Evolutionary conservation across 352 stramenopile species (phyloP).

Genomic region (Phytopythium boreale): DNA sequence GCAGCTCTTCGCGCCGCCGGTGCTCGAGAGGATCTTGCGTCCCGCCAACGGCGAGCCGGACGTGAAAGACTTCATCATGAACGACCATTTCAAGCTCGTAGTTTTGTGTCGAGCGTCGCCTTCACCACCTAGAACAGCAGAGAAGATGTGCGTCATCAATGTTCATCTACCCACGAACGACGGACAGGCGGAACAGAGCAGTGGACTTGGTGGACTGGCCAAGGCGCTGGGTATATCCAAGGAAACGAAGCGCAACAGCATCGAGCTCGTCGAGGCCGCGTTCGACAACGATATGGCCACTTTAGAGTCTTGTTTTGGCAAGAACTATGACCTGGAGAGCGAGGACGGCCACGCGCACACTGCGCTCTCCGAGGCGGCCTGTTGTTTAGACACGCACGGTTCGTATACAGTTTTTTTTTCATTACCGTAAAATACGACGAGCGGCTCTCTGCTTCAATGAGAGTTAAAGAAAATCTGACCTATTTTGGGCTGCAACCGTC

Average conservation of each 20-base stretch:
- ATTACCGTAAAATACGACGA: too few relatives aligned
- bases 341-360: conserved; percentile 86
- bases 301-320: conserved; percentile 67
- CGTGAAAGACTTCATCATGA: conserved; percentile 60
- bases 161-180: conserved; percentile 27
- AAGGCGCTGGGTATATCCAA: conserved; percentile 52
- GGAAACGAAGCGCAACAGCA: conserved; percentile 68
- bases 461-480: too few relatives aligned
- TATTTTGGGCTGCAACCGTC: too few relatives aligned
- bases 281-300: conserved; percentile 86
- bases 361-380: conserved; percentile 80
- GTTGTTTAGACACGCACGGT: too few relatives aligned
- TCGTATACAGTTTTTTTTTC: too few relatives aligned
- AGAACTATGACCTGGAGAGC: conserved; percentile 88
- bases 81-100: conserved; percentile 86
- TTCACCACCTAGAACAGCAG: conserved; percentile 47
- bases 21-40: conserved; percentile 47
- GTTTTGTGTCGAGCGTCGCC: conserved; percentile 50
- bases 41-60: conserved; percentile 47
- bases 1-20: conserved; percentile 61
- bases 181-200: conserved; percentile 1
- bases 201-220: conserved; percentile 21
- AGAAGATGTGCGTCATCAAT: conserved; percentile 65
- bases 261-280: conserved; percentile 83
- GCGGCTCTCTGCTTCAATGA: too few relatives aligned